Conservation (phyloP, 306 rosid species). For the Vachellia collinsii region DNA sequence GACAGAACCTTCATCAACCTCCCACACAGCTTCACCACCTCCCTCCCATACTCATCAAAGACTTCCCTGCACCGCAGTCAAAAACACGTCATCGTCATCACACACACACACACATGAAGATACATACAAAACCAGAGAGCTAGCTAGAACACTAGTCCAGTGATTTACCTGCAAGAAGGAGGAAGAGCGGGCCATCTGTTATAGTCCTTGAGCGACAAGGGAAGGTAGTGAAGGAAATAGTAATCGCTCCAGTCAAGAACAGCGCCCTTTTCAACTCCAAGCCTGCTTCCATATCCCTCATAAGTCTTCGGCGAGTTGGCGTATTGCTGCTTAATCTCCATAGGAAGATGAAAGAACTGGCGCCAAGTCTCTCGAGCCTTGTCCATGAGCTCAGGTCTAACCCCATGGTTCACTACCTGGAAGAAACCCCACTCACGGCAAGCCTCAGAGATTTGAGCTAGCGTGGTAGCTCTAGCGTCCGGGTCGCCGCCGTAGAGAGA, state of each 20-base stretch:
- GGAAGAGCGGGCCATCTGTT: slow-evolving; percentile 74
- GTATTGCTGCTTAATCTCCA: slow-evolving; percentile 62
- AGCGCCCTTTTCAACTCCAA: slow-evolving; percentile 77
- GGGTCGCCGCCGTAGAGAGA: slow-evolving; percentile 32
- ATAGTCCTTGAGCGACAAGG: slow-evolving; percentile 56
- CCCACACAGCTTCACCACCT: slow-evolving; percentile 71
- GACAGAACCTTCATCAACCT: slow-evolving; percentile 69
- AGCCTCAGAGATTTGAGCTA: slow-evolving; percentile 55
- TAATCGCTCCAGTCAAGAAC: slow-evolving; percentile 94
- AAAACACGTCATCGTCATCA: neutral
- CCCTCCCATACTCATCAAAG: slow-evolving; percentile 83
- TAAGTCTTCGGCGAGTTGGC: slow-evolving; percentile 81
- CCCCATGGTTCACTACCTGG: slow-evolving; percentile 74
- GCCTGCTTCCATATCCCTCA: slow-evolving; percentile 88
- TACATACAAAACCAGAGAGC: neutral
- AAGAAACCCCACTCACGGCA: slow-evolving; percentile 80
- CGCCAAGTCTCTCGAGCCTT: slow-evolving; percentile 57
- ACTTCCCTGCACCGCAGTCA: slow-evolving; percentile 50
- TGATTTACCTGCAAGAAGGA: slow-evolving; percentile 33
- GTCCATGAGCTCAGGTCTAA: slow-evolving; percentile 59
- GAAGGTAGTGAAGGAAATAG: slow-evolving; percentile 77
- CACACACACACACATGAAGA: neutral
- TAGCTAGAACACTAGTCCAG: no score
- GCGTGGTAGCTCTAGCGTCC: neutral
- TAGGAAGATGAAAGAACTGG: slow-evolving; percentile 65